phyloP scores from a whole-genome alignment of 2,329 filamentous ascomycete species.

The Scolecobasidium constrictum region DNA sequence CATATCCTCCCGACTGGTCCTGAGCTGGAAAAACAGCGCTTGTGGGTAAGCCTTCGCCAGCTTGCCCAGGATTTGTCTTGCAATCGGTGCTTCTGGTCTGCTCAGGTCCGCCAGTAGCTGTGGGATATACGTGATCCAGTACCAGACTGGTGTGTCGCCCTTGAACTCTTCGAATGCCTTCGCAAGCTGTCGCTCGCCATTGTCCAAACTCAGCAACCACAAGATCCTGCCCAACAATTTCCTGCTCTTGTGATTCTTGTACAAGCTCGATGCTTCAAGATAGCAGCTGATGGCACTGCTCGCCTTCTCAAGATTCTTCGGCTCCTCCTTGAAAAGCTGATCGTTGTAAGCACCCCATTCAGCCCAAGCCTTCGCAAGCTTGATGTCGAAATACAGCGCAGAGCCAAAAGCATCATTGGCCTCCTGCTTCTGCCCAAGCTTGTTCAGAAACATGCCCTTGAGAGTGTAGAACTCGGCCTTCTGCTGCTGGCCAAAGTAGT shows the following conservation, averaged over 20 bases:
- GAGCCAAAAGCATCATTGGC: constrained; percentile 91
- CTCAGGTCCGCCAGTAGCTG: constrained; percentile 87
- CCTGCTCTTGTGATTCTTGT: constrained; percentile 92
- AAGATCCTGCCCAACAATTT: constrained; percentile 89
- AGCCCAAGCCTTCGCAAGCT: constrained; percentile 93
- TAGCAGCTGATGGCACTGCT: constrained; percentile 93
- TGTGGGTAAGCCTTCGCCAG: constrained; percentile 95
- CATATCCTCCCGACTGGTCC: constrained; percentile 92
- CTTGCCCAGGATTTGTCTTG: constrained; percentile 77
- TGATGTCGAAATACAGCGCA: constrained; percentile 90
- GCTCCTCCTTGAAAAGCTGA: constrained; percentile 86
- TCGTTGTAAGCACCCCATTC: constrained; percentile 99
- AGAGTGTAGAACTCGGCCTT: constrained; percentile 99
- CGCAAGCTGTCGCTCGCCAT: constrained; percentile 71
- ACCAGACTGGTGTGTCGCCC: constrained; percentile 95
- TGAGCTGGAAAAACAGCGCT: constrained; percentile 84
- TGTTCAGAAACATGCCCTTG: constrained; percentile 98
- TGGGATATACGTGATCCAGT: constrained; percentile 99
- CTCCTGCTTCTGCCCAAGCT: constrained; percentile 80
- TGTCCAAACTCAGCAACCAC: constrained; percentile 91
- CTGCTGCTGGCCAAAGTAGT: constrained; percentile 91
- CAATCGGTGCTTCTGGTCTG: constrained; percentile 80
- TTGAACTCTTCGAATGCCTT: constrained; percentile 92
- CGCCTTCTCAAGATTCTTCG: constrained; percentile 68
- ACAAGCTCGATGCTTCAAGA: constrained; percentile 86